Evolutionary conservation across 2,329 filamentous ascomycete species (phyloP), one percentile per base, ranked within the genome.

Genomic region (Geosmithia morbida): DNA sequence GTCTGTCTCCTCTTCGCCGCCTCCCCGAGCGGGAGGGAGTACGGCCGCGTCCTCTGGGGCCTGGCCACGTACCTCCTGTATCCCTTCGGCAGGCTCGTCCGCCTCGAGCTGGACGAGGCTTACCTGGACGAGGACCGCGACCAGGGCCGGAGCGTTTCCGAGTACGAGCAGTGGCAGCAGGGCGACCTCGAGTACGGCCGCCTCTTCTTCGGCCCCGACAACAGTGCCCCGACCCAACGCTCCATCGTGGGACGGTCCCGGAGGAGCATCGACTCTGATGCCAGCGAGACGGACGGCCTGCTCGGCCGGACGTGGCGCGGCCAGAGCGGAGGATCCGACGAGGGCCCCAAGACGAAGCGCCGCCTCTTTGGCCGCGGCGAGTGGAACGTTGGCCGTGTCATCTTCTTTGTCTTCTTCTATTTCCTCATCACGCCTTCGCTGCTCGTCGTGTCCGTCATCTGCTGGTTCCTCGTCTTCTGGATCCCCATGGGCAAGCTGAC

Each of bases 101-200:
- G 88, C 44, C 75, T 98, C 39, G 83, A 95, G 60, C 86, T 90
- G 61, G 92, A 98, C 55, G 92, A 97, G 59, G 84, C 85, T 42
- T 98, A 98, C 60, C 72, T 87, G 44, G 85, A 96, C 51, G 92
- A 98, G 66, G 92, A 98, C 57, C 81, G 92, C 58, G 89, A 90
- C 41, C 92, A 98, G 65, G 92, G 92, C 18, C 81, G 92, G 59
- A 97, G 89, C 67, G 96, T 98, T 59, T 94, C 87, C 57, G 92
- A 98, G 67, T 98, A 98, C 61, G 92, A 98, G 63, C 88, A 95
- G 66, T 98, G 92, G 92, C 92, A 98, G 67, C 96, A 81, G 59
- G 92, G 92, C 46, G 92, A 98, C 59, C 76, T 98, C 33, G 92
- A 98, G 64, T 88, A 97, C 61, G 92, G 92, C 2, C 79, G 90